Evolutionary conservation across 352 stramenopile species (phyloP), one percentile per base, ranked within the genome.

Genomic region (Pythium chondricola): DNA sequence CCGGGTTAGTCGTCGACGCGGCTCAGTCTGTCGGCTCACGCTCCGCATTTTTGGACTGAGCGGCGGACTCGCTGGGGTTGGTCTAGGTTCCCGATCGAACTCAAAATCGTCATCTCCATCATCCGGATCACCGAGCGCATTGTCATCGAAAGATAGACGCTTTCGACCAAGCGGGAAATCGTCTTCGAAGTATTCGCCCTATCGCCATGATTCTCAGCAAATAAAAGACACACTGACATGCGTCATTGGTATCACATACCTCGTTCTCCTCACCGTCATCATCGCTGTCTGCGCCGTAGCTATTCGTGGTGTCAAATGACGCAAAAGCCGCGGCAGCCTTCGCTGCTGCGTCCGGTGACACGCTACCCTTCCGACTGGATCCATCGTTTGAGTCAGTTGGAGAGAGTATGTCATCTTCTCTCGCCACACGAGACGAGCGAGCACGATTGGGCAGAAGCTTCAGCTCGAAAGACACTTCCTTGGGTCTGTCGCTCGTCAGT

Each of bases 31-130:
- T 4, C 58, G 61, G 61, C 60, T 69, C 10, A 46, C 55, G 2
- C 46, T 42, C 29, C 74, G 64, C 21, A 65, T 48, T 45, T 89
- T 91, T 14, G 74, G 76, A 37, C 78, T 89, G 7, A 59, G 44
- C 8, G 71, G 61, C 40, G 74, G 74, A 30, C 69, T 90, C 51
- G 69, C 62, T 16, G 64, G 48, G 17, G 69, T 56, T 20, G 56
- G 52, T 20, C 66, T 69, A 40, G 67, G 66, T 39, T 93, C 81
- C 17, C 83, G 58, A 59, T 95, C 84, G 57, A 95, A 95, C 43
- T 93, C 84, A 45, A 93, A 93, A 45, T 95, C 84, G 43, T 95
- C 84, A 52, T 95, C 84, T 22, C 64, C 63, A 57, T 95, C 84
- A 37, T 95, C 84, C 13, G 60, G 27, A 59, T 95, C 83, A 27